phyloP scores from a whole-genome alignment of 106 monocot species.

The Narthecium ossifragum region DNA sequence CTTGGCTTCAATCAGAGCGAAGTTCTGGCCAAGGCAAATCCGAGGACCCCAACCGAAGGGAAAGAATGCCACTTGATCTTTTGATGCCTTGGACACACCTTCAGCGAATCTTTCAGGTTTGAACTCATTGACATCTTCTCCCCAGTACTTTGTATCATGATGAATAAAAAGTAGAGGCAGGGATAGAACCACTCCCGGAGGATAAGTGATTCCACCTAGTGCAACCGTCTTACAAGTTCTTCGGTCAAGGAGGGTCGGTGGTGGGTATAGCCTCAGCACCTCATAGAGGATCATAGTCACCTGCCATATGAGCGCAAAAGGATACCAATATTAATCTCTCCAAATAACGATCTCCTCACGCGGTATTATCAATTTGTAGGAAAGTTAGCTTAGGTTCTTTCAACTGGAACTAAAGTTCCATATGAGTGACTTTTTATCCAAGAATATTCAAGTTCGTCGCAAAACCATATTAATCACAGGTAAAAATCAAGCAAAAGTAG shows the following conservation, averaged over 20 bases:
- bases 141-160: slow-evolving; percentile 48
- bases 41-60: slow-evolving; percentile 55
- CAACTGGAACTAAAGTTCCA: too few species aligned
- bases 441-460: too few species aligned
- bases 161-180: slow-evolving; percentile 36
- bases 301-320: too few species aligned
- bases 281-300: slow-evolving; percentile 55
- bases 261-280: slow-evolving; percentile 42
- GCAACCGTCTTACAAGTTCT: slow-evolving; percentile 19
- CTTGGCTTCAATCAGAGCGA: slow-evolving; percentile 52
- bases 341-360: too few species aligned
- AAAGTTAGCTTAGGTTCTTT: too few species aligned
- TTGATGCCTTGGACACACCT: slow-evolving; percentile 42
- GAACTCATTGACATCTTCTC: slow-evolving; percentile 51
- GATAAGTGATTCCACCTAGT: slow-evolving; percentile 23
- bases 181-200: slow-evolving; percentile 22
- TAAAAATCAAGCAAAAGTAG: too few species aligned
- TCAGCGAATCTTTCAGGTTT: slow-evolving; percentile 54
- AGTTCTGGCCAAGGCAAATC: slow-evolving; percentile 55
- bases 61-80: slow-evolving; percentile 22
- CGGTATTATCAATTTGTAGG: too few species aligned
- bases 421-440: too few species aligned
- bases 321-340: too few species aligned
- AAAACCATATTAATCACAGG: too few species aligned
- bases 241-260: slow-evolving; percentile 6